These are phyloP conservation scores for Begonia peltatifolia DNA, from an alignment of 306 rosid species.

Conservation along the genomic window DNA sequence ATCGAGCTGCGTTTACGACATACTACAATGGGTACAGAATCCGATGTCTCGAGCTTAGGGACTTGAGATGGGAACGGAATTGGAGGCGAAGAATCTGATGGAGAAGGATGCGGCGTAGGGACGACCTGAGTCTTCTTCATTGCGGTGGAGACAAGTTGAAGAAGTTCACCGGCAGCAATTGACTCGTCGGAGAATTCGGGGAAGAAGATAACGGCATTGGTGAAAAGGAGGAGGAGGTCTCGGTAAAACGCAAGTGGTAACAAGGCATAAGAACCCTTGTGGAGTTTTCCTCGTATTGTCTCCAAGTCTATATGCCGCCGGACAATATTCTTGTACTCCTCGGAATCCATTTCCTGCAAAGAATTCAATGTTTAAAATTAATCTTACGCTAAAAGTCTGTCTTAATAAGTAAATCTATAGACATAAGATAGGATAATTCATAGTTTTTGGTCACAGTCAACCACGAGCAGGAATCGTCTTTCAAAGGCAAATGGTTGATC, in stretches of 20 bases:
- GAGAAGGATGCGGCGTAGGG: constrained; percentile 15
- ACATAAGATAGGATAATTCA: too few species aligned
- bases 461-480: too few species aligned
- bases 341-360: constrained; percentile 26
- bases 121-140: constrained; percentile 23
- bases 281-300: constrained; percentile 33
- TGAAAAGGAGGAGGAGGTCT: constrained; percentile 54
- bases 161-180: constrained; percentile 27
- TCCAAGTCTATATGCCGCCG: constrained; percentile 56
- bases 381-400: too few species aligned
- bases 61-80: constrained; percentile 18
- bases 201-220: constrained; percentile 44
- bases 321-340: constrained; percentile 34
- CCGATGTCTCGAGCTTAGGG: constrained; percentile 19
- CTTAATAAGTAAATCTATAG: too few species aligned
- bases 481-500: too few species aligned
- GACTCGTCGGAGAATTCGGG: constrained; percentile 40
- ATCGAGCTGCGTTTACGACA: constrained; percentile 62
- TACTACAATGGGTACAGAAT: constrained; percentile 56
- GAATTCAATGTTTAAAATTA: too few species aligned
- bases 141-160: constrained; percentile 21
- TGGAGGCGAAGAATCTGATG: constrained; percentile 18
- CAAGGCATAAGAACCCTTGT: constrained; percentile 37
- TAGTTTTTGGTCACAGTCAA: too few species aligned
- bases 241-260: constrained; percentile 29